Percentiles rank a stretch among this genome's conserved stretches.
Evolutionary conservation across 148 eudicot species (phyloP).

Genomic region (Rhododendron mucronatum): DNA sequence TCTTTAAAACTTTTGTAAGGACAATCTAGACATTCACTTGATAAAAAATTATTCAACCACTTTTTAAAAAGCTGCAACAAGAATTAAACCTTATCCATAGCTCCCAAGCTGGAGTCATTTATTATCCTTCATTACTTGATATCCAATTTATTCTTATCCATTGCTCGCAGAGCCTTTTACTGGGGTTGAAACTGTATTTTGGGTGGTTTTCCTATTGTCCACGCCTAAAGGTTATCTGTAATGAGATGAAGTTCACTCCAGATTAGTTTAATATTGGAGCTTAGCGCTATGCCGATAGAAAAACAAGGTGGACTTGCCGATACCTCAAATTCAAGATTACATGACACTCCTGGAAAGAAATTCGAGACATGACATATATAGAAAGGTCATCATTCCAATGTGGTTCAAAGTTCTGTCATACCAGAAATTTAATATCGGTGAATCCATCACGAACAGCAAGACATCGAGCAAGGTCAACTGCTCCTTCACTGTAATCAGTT

Average conservation of each 20-base stretch:
- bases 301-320: neutral
- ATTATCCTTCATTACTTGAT: neutral
- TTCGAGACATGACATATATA: neutral
- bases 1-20: neutral
- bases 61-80: neutral
- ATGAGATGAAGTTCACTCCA: neutral
- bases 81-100: neutral
- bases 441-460: constrained; percentile 87
- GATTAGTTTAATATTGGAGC: neutral
- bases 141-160: neutral
- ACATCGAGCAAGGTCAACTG: constrained; percentile 82
- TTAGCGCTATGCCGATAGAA: neutral
- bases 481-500: constrained; percentile 94
- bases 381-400: neutral
- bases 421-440: constrained; percentile 66
- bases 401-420: constrained; percentile 20
- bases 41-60: neutral
- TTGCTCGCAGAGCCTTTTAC: neutral
- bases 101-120: neutral
- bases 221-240: neutral
- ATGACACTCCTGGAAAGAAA: neutral
- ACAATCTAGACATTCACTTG: neutral
- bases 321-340: neutral
- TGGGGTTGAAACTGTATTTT: neutral
- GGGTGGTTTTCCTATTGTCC: neutral